Conservation (phyloP, 768 basidiomycete species). For the Mycena amicta region DNA sequence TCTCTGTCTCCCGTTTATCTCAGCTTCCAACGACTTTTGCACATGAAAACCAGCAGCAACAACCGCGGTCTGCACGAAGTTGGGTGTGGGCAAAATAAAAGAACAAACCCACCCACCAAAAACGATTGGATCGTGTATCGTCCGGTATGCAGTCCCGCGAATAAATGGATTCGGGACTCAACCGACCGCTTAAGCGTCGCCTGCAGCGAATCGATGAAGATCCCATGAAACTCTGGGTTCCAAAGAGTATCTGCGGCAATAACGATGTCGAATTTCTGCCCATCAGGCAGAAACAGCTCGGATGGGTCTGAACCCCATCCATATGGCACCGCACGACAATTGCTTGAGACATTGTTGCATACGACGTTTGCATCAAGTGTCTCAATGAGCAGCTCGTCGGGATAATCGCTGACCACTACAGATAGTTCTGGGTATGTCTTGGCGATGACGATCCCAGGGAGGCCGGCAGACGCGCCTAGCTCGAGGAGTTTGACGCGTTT, state of each 20-base stretch:
- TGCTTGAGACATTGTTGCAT: slow-evolving; percentile 48
- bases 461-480: slow-evolving; percentile 73
- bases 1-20: slow-evolving; percentile 38
- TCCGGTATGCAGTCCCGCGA: slow-evolving; percentile 78
- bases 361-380: slow-evolving; percentile 60
- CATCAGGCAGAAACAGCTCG: slow-evolving; percentile 22
- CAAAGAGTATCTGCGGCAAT: slow-evolving; percentile 79
- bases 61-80: slow-evolving; percentile 27
- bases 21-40: slow-evolving; percentile 50
- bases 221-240: slow-evolving; percentile 62
- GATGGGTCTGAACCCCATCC: slow-evolving; percentile 65
- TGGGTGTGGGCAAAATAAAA: not conserved
- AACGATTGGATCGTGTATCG: slow-evolving; percentile 71
- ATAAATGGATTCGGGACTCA: slow-evolving; percentile 58
- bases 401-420: slow-evolving; percentile 71
- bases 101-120: slow-evolving; percentile 30
- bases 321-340: slow-evolving; percentile 58
- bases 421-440: slow-evolving; percentile 41
- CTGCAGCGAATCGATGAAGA: slow-evolving; percentile 56
- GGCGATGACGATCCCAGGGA: slow-evolving; percentile 71
- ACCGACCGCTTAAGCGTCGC: slow-evolving; percentile 45
- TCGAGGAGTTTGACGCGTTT: slow-evolving; percentile 51
- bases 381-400: slow-evolving; percentile 61
- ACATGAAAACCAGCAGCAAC: slow-evolving; percentile 45
- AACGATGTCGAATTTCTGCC: slow-evolving; percentile 59